Conservation (phyloP, 2,329 filamentous ascomycete species). For the Diaporthe destruens region DNA sequence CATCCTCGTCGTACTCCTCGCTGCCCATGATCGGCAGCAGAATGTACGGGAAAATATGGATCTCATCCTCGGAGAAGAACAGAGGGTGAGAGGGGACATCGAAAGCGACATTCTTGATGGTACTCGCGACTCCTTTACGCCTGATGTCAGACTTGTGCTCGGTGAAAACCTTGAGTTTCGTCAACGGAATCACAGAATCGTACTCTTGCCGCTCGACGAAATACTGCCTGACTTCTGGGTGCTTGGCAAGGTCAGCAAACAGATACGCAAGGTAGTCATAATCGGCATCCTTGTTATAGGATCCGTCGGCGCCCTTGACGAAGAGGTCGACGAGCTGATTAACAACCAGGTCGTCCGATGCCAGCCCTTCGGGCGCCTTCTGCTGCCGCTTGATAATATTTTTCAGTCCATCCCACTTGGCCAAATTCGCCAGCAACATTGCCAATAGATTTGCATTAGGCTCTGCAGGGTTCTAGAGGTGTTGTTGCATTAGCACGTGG, state of each 20-base stretch:
- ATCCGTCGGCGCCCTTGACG: constrained; percentile 87
- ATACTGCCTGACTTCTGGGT: constrained; percentile 79
- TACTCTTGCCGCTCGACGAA: constrained; percentile 81
- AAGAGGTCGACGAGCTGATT: constrained; percentile 97
- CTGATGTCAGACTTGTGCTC: constrained; percentile 87
- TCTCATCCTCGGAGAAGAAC: constrained; percentile 77
- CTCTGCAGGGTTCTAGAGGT: constrained; percentile 71
- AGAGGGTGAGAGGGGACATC: constrained; percentile 78
- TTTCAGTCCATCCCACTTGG: constrained; percentile 82
- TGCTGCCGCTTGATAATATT: constrained; percentile 77
- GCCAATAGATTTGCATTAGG: constrained; percentile 85
- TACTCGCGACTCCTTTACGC: constrained; percentile 93
- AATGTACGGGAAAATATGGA: constrained; percentile 89
- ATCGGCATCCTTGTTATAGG: constrained; percentile 86
- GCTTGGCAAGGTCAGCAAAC: constrained; percentile 92
- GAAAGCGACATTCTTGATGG: constrained; percentile 94
- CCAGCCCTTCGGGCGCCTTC: constrained; percentile 75
- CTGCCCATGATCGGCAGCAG: constrained; percentile 88
- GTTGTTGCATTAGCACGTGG: constrained; percentile 40
- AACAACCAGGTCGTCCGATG: constrained; percentile 79
- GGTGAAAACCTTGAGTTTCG: constrained; percentile 94
- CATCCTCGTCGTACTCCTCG: constrained; percentile 90
- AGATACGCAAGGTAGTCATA: constrained; percentile 96
- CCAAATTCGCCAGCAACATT: constrained; percentile 93
- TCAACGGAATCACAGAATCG: constrained; percentile 87